Conservation (phyloP, 2,329 filamentous ascomycete genomes). For the Xenoacremonium recifei region DNA sequence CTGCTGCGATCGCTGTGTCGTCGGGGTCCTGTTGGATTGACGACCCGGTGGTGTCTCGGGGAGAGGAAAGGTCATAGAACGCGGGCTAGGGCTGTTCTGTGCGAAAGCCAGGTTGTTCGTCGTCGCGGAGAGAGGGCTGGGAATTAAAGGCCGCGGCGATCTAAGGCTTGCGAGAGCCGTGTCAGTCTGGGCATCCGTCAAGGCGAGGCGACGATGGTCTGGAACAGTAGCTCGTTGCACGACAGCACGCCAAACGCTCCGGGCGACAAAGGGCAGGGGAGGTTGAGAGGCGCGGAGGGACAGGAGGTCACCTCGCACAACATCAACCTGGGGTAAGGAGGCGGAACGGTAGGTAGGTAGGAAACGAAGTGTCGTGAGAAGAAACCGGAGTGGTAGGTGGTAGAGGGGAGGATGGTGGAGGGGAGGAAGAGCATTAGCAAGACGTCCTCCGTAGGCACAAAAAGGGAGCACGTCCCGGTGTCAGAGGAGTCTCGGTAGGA, state of each 20-base stretch:
- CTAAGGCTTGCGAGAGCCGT: conserved; percentile 32
- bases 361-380: conserved; percentile 22
- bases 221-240: conserved; percentile 21
- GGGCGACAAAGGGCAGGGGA: conserved; percentile 15
- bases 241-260: conserved; percentile 20
- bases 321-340: conserved; percentile 14
- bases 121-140: conserved; percentile 50
- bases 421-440: too few species aligned
- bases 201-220: conserved; percentile 3
- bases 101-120: conserved; percentile 42
- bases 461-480: too few species aligned
- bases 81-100: conserved; percentile 41
- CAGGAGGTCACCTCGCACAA: conserved; percentile 24
- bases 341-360: conserved; percentile 18
- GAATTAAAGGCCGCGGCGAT: conserved; percentile 46
- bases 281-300: conserved; percentile 18
- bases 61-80: conserved; percentile 18
- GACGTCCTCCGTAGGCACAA: too few species aligned
- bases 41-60: conserved; percentile 25
- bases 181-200: conserved; percentile 21
- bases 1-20: conserved; percentile 15
- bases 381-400: conserved; percentile 2
- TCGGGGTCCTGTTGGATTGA: conserved; percentile 12
- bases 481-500: too few species aligned
- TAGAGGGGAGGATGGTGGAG: conserved; percentile 14